Conservation (phyloP, 768 basidiomycete genomes). For the Mycena crocata region DNA sequence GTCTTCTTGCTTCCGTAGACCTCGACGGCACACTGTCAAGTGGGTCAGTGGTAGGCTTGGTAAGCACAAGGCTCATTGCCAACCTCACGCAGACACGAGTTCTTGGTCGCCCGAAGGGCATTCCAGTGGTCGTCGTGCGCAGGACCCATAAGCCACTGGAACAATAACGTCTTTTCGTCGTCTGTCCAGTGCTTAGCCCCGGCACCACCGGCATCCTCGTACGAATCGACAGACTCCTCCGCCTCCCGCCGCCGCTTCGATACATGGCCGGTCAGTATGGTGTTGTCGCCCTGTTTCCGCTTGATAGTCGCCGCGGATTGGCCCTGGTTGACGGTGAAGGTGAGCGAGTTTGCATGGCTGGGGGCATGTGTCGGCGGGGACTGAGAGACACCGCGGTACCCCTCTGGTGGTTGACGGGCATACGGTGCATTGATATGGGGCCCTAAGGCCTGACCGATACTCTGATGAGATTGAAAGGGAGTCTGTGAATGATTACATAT, state of each 20-base stretch:
- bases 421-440: conserved; percentile 44
- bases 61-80: conserved; percentile 4
- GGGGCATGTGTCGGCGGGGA: conserved; percentile 47
- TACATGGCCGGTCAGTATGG: conserved; percentile 45
- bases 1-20: conserved; percentile 84
- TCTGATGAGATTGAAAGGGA: conserved; percentile 67
- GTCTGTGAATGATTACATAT: conserved; percentile 52
- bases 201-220: conserved; percentile 60
- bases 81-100: conserved; percentile 85
- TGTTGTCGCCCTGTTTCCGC: conserved; percentile 64
- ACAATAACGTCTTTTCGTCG: conserved; percentile 82
- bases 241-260: conserved; percentile 61
- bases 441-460: conserved; percentile 71
- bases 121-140: conserved; percentile 84
- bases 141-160: conserved; percentile 81
- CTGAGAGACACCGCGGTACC: conserved; percentile 42
- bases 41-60: conserved; percentile 17
- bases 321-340: conserved; percentile 41
- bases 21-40: conserved; percentile 70
- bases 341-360: conserved; percentile 51
- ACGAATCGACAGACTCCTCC: conserved; percentile 55
- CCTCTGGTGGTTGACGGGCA: conserved; percentile 45
- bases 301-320: conserved; percentile 54
- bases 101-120: conserved; percentile 81
- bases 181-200: conserved; percentile 90